Evolutionary conservation across 192 early-diverging fungal species (phyloP), one percentile per base, ranked within the genome.

Genomic region (Endogone sp.): DNA sequence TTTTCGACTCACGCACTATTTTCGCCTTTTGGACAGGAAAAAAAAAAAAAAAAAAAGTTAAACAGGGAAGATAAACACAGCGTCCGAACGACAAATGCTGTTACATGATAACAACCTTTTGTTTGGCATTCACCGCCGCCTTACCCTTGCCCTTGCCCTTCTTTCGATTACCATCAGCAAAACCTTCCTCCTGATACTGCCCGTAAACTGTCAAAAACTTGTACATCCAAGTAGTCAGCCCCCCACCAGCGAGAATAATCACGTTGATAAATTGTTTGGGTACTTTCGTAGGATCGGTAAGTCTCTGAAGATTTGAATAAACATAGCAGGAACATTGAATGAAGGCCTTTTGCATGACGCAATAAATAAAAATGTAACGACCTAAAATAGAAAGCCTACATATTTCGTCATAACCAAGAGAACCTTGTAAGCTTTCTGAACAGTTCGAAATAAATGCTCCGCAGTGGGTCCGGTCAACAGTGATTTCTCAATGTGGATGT

Each of bases 1-100:
- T 71, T 61, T 88, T 85, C 27, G 91, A 89, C 72, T 92, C 91
- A 6, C 90, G 82, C 62, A 84, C 56, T 10, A 93, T 83, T 64
- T 86, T 84, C 20, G 84, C 78, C 74, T 85, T 81, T 67, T 68
- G 67, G 3, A 67, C 26, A 20, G 32, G 26, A 68, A 61, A 60
- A 30, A 25, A 2, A 67, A n/a, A n/a, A n/a, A n/a, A n/a, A n/a
- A n/a, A n/a, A n/a, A n/a, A n/a, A 49, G 37, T 49, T 16, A 49
- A 29, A 56, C 1, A 22, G 22, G 24, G 24, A 56, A 44, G 0
- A 29, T 37, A 9, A 44, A 59, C 37, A 49, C 37, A 49, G 16
- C 37, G 37, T 49, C 0, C 0, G 37, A 11, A 49, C 9, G 37
- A 49, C 16, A 60, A 60, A 28, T 28, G 21, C 59, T n/a, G n/a